phyloP scores from a whole-genome alignment of 352 stramenopile species.

The Paralagenidium karlingii region DNA sequence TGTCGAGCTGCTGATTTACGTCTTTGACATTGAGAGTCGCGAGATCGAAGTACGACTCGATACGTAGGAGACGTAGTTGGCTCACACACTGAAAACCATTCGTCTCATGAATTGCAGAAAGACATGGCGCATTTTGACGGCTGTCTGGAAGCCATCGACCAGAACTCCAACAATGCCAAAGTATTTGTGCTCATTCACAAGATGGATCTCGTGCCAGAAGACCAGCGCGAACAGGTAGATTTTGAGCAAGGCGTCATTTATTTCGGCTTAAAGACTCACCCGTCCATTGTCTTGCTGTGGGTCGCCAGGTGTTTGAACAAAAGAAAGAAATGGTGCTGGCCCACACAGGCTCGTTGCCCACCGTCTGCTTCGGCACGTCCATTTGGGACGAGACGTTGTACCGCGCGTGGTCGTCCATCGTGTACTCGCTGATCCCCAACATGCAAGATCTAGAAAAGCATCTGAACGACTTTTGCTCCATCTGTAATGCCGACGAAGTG shows the following conservation, averaged over 20 bases:
- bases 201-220: constrained; percentile 96
- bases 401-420: constrained; percentile 97
- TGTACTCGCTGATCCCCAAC: constrained; percentile 99
- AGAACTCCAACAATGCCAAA: constrained; percentile 97
- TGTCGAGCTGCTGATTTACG: constrained; percentile 98
- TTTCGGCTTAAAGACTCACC: neutral
- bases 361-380: constrained; percentile 93
- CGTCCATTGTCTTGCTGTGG: neutral
- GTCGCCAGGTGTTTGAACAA: constrained; percentile 86
- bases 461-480: constrained; percentile 94
- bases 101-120: constrained; percentile 67
- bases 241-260: neutral
- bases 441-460: constrained; percentile 94
- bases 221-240: constrained; percentile 63
- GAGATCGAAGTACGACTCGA: constrained; percentile 43
- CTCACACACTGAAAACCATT: constrained; percentile 13
- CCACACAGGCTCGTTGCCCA: constrained; percentile 78
- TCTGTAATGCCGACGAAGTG: constrained; percentile 93
- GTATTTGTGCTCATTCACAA: constrained; percentile 99
- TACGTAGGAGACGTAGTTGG: constrained; percentile 1
- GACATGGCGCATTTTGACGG: constrained; percentile 96
- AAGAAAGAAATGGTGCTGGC: constrained; percentile 90
- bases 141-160: constrained; percentile 96
- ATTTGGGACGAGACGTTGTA: constrained; percentile 99
- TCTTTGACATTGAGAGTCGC: constrained; percentile 97